Conservation (phyloP, 345 rosid genomes). For the Sonneratia alba region DNA sequence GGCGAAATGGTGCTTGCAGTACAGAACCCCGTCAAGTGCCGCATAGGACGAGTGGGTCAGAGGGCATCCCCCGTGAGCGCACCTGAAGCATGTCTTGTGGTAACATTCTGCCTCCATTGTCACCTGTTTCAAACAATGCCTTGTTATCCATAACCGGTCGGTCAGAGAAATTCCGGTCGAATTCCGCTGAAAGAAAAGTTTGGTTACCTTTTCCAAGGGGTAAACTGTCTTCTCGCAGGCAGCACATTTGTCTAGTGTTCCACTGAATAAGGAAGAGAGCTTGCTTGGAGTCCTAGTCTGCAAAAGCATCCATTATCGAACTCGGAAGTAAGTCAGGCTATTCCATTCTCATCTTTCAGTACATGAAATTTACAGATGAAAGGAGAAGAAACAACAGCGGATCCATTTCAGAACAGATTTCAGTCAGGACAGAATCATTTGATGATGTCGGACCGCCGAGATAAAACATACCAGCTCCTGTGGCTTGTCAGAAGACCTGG, state of each 20-base stretch:
- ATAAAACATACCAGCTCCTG: constrained; percentile 24
- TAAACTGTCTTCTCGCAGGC: constrained; percentile 68
- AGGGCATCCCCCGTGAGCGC: constrained; percentile 70
- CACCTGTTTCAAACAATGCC: constrained; percentile 29
- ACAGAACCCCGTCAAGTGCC: constrained; percentile 63
- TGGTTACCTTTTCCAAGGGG: constrained; percentile 66
- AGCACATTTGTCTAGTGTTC: constrained; percentile 77
- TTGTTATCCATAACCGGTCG: not conserved
- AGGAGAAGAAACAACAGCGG: not conserved
- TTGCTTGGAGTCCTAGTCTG: constrained; percentile 71
- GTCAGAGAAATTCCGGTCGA: not conserved
- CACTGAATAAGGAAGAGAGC: constrained; percentile 62
- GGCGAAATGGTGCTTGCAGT: constrained; percentile 86
- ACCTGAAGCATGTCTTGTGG: constrained; percentile 87
- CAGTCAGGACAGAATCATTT: not conserved
- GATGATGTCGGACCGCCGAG: not conserved
- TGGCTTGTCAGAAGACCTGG: constrained; percentile 13
- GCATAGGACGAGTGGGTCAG: constrained; percentile 69
- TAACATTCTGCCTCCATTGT: constrained; percentile 73
- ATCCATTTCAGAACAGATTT: not conserved
- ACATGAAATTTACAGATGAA: not conserved
- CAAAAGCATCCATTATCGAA: not conserved
- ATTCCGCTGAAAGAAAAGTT: not conserved
- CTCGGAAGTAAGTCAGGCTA: not conserved
- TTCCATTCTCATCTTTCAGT: not conserved